Conservation (phyloP, 2,329 filamentous ascomycete genomes). For the Zalaria sp. region DNA sequence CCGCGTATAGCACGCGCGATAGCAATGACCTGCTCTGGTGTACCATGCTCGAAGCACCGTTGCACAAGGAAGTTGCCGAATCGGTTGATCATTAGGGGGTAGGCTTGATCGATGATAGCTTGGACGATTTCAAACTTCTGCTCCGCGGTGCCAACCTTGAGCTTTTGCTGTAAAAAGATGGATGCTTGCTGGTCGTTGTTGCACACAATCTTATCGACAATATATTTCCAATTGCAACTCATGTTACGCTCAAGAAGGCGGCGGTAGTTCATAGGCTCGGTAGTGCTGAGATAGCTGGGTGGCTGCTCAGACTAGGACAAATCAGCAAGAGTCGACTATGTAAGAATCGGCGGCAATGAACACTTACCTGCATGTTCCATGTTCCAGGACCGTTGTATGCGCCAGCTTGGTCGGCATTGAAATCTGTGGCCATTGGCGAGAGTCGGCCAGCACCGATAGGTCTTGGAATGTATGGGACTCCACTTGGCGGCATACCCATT, state of each 20-base stretch:
- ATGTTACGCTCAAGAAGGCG: constrained; percentile 89
- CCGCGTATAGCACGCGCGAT: constrained; percentile 91
- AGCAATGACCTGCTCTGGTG: constrained; percentile 81
- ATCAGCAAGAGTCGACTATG: constrained; percentile 4
- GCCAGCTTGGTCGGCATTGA: constrained; percentile 17
- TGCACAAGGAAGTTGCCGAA: constrained; percentile 98
- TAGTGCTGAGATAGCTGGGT: constrained; percentile 68
- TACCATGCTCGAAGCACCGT: constrained; percentile 96
- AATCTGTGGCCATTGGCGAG: constrained; percentile 33
- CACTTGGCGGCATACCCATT: background rate
- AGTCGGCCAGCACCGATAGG: constrained; percentile 25
- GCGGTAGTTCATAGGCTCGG: constrained; percentile 91
- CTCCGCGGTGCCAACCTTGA: constrained; percentile 87
- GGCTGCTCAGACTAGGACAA: constrained; percentile 6
- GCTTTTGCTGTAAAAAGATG: constrained; percentile 96
- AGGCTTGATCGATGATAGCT: constrained; percentile 87
- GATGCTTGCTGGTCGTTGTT: constrained; percentile 99
- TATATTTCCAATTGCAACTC: constrained; percentile 98
- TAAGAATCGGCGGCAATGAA: background rate
- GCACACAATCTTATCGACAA: constrained; percentile 98
- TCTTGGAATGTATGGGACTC: constrained; percentile 10
- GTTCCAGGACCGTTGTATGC: constrained; percentile 18
- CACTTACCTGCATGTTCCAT: constrained; percentile 19
- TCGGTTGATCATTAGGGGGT: constrained; percentile 92
- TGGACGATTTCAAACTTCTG: constrained; percentile 98